Conservation (phyloP, 2,329 filamentous ascomycete genomes). For the Claviceps pazoutovae region DNA sequence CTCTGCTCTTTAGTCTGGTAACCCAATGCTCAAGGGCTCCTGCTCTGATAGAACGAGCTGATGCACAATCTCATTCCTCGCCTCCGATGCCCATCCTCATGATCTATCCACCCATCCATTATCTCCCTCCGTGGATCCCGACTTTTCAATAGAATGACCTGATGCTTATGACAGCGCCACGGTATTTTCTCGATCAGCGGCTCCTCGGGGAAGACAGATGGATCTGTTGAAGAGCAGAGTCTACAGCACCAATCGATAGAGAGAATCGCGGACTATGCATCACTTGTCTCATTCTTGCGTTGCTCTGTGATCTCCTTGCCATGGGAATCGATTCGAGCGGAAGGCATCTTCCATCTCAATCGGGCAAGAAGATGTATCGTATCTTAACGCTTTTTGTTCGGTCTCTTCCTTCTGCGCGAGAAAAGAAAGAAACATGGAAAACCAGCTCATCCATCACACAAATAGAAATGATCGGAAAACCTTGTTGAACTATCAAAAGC, state of each 20-base stretch:
- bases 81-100: background rate
- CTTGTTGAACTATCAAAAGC: too few species aligned
- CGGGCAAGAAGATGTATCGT: slow-evolving; percentile 48
- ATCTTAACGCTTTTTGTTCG: slow-evolving; percentile 39
- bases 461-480: too few species aligned
- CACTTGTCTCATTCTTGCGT: slow-evolving; percentile 38
- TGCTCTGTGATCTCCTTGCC: slow-evolving; percentile 45
- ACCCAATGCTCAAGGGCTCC: slow-evolving; percentile 43
- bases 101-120: slow-evolving; percentile 15
- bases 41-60: slow-evolving; percentile 51
- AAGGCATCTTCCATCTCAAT: slow-evolving; percentile 1
- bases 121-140: slow-evolving; percentile 15
- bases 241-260: background rate
- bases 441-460: background rate
- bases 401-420: background rate
- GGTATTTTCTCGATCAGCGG: background rate
- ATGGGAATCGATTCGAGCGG: slow-evolving; percentile 18
- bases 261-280: slow-evolving; percentile 1
- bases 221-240: background rate
- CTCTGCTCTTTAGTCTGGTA: slow-evolving; percentile 50
- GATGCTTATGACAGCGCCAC: slow-evolving; percentile 2
- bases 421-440: background rate
- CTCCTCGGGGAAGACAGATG: background rate
- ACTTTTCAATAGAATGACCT: slow-evolving; percentile 1
- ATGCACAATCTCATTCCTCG: background rate